phyloP scores from a whole-genome alignment of 257 asterid species.

The Avicennia marina region DNA sequence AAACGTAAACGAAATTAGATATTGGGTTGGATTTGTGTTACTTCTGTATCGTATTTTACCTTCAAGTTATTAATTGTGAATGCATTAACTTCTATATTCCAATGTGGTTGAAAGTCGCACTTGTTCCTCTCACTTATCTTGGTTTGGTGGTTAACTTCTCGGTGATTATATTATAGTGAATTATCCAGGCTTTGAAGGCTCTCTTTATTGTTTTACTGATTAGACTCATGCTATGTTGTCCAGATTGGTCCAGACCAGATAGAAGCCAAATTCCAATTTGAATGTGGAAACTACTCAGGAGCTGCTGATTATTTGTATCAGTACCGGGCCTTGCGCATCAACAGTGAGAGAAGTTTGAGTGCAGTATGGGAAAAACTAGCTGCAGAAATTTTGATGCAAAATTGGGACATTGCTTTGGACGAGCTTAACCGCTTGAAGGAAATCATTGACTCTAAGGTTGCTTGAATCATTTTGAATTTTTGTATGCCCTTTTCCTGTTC shows the following conservation, averaged over 20 bases:
- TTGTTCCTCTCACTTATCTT: too few relatives aligned
- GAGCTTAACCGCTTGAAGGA: constrained; percentile 95
- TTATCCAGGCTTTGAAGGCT: too few relatives aligned
- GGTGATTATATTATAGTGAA: too few relatives aligned
- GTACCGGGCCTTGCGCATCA: constrained; percentile 71
- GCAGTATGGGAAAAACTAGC: constrained; percentile 97
- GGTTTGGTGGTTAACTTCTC: too few relatives aligned
- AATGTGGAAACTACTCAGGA: constrained; percentile 95
- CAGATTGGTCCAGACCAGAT: constrained; percentile 94
- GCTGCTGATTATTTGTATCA: constrained; percentile 95
- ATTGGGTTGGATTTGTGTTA: too few relatives aligned
- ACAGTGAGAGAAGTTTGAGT: constrained; percentile 79
- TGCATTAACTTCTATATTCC: too few relatives aligned
- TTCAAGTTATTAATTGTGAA: too few relatives aligned
- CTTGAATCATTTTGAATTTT: not conserved
- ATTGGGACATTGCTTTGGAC: constrained; percentile 90
- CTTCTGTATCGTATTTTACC: too few relatives aligned
- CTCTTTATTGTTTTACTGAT: not conserved
- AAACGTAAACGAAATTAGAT: too few relatives aligned
- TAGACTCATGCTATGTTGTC: constrained; percentile 13
- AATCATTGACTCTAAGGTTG: constrained; percentile 84
- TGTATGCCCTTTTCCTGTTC: not conserved
- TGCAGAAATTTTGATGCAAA: constrained; percentile 95
- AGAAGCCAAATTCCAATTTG: constrained; percentile 94
- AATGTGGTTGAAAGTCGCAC: too few relatives aligned